Evolutionary conservation across 495 filamentous ascomycete species (phyloP).

Genomic region (Usnea hakonensis): DNA sequence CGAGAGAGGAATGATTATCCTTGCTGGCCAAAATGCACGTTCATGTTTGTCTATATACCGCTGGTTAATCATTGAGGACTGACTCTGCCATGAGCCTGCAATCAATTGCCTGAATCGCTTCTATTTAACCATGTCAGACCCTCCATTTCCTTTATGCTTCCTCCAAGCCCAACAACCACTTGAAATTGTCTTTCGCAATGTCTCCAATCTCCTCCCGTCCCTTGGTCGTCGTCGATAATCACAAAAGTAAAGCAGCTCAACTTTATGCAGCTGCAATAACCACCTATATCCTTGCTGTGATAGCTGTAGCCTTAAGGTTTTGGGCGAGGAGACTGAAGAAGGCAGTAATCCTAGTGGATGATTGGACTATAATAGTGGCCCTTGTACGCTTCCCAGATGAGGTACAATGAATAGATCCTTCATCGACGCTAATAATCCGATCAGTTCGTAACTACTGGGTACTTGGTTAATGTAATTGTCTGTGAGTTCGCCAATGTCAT

Average conservation of each 20-base stretch:
- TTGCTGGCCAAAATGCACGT: no score
- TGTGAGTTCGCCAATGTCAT: background rate
- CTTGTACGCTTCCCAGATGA: background rate
- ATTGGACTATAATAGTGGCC: slow-evolving; percentile 13
- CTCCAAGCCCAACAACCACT: background rate
- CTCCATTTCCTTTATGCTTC: background rate
- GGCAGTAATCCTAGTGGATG: slow-evolving; percentile 14
- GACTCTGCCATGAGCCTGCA: background rate
- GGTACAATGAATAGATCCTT: background rate
- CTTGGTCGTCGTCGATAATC: background rate
- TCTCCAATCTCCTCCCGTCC: background rate
- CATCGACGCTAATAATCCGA: background rate
- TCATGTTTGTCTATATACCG: no score
- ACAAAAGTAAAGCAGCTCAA: background rate
- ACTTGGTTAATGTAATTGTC: background rate
- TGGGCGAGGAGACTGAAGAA: slow-evolving; percentile 11
- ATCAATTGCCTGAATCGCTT: background rate
- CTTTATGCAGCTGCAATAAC: background rate
- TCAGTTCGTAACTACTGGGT: background rate
- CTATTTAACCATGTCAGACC: background rate
- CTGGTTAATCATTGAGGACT: no score
- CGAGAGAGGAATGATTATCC: no score
- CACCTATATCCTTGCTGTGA: background rate
- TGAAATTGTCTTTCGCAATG: background rate
- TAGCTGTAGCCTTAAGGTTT: slow-evolving; percentile 4